phyloP scores from a whole-genome alignment of 495 filamentous ascomycete species.

The Geopyxis carbonaria region DNA sequence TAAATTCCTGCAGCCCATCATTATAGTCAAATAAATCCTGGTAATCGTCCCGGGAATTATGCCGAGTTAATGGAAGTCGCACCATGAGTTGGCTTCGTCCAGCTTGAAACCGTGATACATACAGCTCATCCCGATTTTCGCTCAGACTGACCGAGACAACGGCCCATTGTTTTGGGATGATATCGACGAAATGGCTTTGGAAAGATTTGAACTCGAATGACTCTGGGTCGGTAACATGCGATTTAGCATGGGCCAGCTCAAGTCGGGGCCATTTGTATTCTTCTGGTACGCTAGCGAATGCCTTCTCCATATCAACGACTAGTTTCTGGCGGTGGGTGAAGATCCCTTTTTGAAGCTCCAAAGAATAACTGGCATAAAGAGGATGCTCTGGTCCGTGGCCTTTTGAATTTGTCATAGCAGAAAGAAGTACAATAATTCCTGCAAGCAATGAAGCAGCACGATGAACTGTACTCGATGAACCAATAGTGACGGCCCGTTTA shows the following conservation, averaged over 20 bases:
- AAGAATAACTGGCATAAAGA: constrained; percentile 37
- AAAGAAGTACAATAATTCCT: constrained; percentile 47
- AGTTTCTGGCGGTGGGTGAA: constrained; percentile 42
- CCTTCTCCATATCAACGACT: constrained; percentile 33
- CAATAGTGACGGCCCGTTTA: constrained; percentile 33
- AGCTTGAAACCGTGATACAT: constrained; percentile 57
- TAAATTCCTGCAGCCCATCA: constrained; percentile 56
- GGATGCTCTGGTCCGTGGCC: constrained; percentile 34
- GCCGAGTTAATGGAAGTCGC: constrained; percentile 63
- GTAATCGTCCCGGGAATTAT: constrained; percentile 61
- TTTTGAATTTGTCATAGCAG: constrained; percentile 36
- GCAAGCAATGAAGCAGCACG: constrained; percentile 41
- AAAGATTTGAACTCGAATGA: constrained; percentile 38
- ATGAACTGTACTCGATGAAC: constrained; percentile 34
- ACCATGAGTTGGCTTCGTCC: constrained; percentile 65
- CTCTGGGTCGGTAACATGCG: constrained; percentile 17
- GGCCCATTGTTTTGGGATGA: constrained; percentile 68
- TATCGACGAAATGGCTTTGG: constrained; percentile 56
- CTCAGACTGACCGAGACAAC: constrained; percentile 71
- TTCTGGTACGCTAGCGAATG: constrained; percentile 21
- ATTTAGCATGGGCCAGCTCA: constrained; percentile 22
- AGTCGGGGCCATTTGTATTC: constrained; percentile 32
- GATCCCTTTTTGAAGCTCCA: constrained; percentile 46
- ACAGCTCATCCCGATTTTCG: constrained; percentile 62
- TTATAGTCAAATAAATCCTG: constrained; percentile 71